phyloP scores from a whole-genome alignment of 108 stramenopile species.

The Stephanodiscus minutulus region DNA sequence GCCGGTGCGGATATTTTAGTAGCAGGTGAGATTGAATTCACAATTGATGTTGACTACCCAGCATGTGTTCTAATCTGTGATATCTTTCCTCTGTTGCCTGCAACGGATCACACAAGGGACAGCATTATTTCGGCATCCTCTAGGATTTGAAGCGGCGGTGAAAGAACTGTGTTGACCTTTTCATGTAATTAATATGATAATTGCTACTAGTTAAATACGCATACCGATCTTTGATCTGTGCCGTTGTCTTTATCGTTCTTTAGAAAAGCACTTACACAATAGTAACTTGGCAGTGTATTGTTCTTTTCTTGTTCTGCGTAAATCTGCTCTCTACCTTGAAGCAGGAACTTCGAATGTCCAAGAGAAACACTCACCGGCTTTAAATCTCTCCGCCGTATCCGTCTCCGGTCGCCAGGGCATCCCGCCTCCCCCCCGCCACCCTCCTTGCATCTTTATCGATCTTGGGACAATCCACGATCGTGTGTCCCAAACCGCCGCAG shows the following conservation, averaged over 20 bases:
- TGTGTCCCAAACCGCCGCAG: slow-evolving; percentile 99
- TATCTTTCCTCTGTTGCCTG: not conserved
- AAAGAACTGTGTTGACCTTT: slow-evolving; percentile 25
- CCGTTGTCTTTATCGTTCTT: no score
- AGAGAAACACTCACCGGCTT: not conserved
- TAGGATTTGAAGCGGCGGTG: slow-evolving; percentile 40
- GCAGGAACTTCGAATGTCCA: no score
- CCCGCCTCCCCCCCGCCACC: slow-evolving; percentile 86
- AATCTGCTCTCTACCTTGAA: no score
- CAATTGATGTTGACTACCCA: not conserved
- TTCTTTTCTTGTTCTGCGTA: no score
- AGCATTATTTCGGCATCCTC: slow-evolving; percentile 56
- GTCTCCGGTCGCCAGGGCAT: slow-evolving; percentile 86
- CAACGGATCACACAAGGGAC: slow-evolving; percentile 16
- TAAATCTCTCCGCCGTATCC: slow-evolving; percentile 90
- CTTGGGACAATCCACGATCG: slow-evolving; percentile 98
- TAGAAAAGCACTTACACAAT: no score
- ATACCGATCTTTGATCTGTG: no score
- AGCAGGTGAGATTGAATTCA: slow-evolving; percentile 42
- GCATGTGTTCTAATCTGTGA: not conserved
- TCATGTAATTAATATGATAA: no score
- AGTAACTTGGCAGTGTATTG: no score
- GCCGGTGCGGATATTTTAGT: slow-evolving; percentile 77
- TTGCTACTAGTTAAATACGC: no score
- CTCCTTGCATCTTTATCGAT: slow-evolving; percentile 97